Evolutionary conservation across 768 basidiomycete species (phyloP).

Genomic region (Lactarius sanguifluus): DNA sequence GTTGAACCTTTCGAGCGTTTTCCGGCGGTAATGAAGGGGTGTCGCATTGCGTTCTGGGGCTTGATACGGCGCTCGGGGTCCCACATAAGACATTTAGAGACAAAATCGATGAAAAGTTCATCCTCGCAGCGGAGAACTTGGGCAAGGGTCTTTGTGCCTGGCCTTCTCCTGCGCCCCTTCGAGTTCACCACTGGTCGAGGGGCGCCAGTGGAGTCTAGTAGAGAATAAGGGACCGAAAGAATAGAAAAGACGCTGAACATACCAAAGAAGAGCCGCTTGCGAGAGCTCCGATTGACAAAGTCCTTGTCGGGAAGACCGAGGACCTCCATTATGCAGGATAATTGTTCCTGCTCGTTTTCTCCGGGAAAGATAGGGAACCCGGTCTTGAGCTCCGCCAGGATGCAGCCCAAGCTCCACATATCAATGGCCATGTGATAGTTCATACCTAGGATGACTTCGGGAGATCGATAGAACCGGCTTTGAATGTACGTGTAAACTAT

Average conservation of each 20-base stretch:
- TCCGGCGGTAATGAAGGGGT: slow-evolving; percentile 80
- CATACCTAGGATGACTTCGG: slow-evolving; percentile 98
- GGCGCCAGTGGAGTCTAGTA: slow-evolving; percentile 83
- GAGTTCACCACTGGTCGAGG: slow-evolving; percentile 95
- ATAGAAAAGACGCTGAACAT: slow-evolving; percentile 31
- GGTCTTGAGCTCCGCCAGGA: slow-evolving; percentile 94
- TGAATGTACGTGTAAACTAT: slow-evolving; percentile 99
- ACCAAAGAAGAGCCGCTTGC: slow-evolving; percentile 97
- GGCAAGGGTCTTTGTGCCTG: slow-evolving; percentile 85
- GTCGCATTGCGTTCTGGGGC: slow-evolving; percentile 87
- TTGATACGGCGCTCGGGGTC: slow-evolving; percentile 96
- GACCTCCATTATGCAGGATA: slow-evolving; percentile 99
- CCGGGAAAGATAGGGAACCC: slow-evolving; percentile 99
- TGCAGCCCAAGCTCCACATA: slow-evolving; percentile 99
- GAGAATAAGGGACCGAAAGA: not conserved
- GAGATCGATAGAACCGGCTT: slow-evolving; percentile 99
- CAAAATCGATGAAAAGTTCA: slow-evolving; percentile 95
- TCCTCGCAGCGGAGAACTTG: slow-evolving; percentile 92
- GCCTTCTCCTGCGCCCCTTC: slow-evolving; percentile 89
- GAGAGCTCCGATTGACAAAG: slow-evolving; percentile 88
- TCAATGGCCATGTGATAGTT: slow-evolving; percentile 99
- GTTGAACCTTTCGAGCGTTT: slow-evolving; percentile 48
- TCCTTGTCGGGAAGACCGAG: slow-evolving; percentile 95
- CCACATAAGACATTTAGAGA: slow-evolving; percentile 96
- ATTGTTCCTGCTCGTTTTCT: slow-evolving; percentile 97